phyloP scores from a whole-genome alignment of 2,329 filamentous ascomycete genomes.

The Trichoderma semiorbis region DNA sequence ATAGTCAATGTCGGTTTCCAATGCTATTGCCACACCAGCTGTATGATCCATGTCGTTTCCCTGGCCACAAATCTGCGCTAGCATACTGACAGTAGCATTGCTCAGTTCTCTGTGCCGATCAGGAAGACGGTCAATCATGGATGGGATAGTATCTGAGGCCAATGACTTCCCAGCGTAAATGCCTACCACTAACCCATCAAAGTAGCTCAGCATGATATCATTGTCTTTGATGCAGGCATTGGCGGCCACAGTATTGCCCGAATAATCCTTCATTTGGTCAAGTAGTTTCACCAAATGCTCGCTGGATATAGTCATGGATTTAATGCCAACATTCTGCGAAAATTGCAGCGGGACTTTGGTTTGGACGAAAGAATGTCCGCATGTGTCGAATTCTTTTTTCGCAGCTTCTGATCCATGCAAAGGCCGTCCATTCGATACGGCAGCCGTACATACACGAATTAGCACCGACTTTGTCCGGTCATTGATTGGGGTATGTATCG shows the following conservation, averaged over 20 bases:
- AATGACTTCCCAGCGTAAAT: neutral
- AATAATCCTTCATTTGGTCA: neutral
- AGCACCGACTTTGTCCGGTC: neutral
- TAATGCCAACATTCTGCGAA: neutral
- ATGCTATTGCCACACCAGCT: neutral
- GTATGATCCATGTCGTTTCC: neutral
- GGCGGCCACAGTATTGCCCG: neutral
- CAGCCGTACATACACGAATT: constrained; percentile 6
- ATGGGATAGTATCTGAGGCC: neutral
- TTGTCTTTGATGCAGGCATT: neutral
- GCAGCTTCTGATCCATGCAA: neutral
- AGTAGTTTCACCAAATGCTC: neutral
- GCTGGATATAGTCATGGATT: neutral
- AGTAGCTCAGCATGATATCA: neutral
- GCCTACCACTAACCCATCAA: neutral
- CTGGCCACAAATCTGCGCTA: neutral
- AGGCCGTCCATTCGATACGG: neutral
- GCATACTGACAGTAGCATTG: neutral
- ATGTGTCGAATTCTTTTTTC: neutral
- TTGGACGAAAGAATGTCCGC: neutral
- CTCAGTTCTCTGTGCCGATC: neutral
- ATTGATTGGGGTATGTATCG: neutral
- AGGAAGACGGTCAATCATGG: neutral
- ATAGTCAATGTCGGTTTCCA: neutral
- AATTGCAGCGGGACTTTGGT: neutral